Base-by-base conservation (phyloP, 2,329 filamentous ascomycete genomes). In the Bipolaris gigantea region DNA sequence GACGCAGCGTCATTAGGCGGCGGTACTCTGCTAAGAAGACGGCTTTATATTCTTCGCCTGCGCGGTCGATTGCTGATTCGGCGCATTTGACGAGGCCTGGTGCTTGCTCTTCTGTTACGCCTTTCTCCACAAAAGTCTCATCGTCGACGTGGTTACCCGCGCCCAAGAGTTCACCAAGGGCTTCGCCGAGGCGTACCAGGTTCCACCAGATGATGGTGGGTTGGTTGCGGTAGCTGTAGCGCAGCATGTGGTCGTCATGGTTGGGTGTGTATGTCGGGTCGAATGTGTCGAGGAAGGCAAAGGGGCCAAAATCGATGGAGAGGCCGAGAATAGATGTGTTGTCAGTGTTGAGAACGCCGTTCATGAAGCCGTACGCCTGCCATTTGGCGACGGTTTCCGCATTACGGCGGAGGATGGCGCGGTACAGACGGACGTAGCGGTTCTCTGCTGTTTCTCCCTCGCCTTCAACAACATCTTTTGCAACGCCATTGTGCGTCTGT, bases 351-450 rank as follows among this genome's bases (percentile, higher is more conserved):
- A 99, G 80, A 4, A 99, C 94, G 41, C 94, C 94, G 67, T 99
- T 99, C 83, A 96, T 97, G 77, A 99, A 99, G n/a, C 91, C 94
- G 69, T 97, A 97, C 0, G 91, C 92, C 77, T 99, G 95, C 93
- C 94, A 97, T 62, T 88, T 84, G 10, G 94, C 94, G 2, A 97
- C 92, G 0, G 89, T 95, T 54, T 83, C 81, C 1, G 94, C 94
- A 70, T 97, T 99, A 30, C 90, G 85, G 38, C 91, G 85, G 4
- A 87, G 86, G 51, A 99, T 87, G 67, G 96, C 92, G 33, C 94
- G 87, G 73, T 95, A 99, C 1, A 99, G 78, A 15, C 92, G 83
- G 0, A 89, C 81, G 72, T 94, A 99, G 30, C 93, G 84, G 71
- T 99, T 99, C 70, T 97, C 89, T 54, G 88, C 84, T 4, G 83